Base-by-base conservation (phyloP, 305 asterid genomes). In the Lippia alba region DNA sequence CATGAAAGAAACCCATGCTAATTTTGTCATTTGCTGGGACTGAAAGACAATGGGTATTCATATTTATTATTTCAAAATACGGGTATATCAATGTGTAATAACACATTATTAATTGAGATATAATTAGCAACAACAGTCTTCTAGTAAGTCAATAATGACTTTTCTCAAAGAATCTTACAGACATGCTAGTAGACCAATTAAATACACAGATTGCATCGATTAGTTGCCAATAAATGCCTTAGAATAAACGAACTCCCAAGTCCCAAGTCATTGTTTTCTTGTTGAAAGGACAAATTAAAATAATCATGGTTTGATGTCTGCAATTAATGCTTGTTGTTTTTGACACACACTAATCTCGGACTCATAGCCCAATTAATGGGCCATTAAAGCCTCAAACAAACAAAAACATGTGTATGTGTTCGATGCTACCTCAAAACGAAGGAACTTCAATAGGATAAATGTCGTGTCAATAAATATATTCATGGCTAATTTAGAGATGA, bases 101-200 rank as follows among this genome's bases (percentile, higher is more conserved):
- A 33, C 9, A 24, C 20, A 56, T 15, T 64, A 34, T 30, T 41
- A 51, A 64, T 58, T 41, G 44, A 63, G 56, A 44, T 64, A 66
- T 12, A 65, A 61, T 57, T 61, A 71, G 66, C 57, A 66, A 68
- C 57, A 66, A 68, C 79, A 78, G 75, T 82, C 71, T 74, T 77
- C 83, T 63, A 73, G 82, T 60, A 77, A 56, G 76, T 75, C 63
- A 79, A 74, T 69, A 54, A 34, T 51, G 39, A 56, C 40, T 72
- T 73, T 24, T 55, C 69, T 64, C 61, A 67, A 69, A 74, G 80
- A 81, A 79, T 80, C 80, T 80, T 82, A 85, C 93, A 86, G 85
- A 87, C 93, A 86, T 90, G 75, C 92, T 65, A 72, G 50, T 57
- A 64, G 84, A 72, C 78, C 88, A 76, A 78, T 88, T 81, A 72